Evolutionary conservation across 164 flowering plant species (phyloP).

Genomic region (Nelumbo lutea): DNA sequence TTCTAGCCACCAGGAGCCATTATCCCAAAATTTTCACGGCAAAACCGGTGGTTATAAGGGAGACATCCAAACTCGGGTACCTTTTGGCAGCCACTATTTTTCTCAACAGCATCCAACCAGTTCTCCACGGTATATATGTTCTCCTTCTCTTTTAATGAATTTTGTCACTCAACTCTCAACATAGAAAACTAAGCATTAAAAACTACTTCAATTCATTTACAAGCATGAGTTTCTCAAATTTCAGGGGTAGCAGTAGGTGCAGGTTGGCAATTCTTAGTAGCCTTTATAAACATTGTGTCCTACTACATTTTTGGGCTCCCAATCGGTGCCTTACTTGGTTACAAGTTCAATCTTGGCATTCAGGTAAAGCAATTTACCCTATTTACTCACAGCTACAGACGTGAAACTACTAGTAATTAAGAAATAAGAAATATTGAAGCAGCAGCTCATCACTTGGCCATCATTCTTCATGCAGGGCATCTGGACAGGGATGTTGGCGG

Average conservation of each 20-base stretch:
- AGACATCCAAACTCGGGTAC: constrained; percentile 33
- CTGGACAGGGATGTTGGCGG: constrained; percentile 43
- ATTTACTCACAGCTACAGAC: not conserved
- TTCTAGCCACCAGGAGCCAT: constrained; percentile 18
- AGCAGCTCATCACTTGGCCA: not conserved
- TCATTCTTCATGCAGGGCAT: constrained; percentile 26
- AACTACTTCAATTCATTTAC: not conserved
- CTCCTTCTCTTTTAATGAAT: not conserved
- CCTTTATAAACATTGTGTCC: constrained; percentile 37
- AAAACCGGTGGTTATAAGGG: constrained; percentile 22
- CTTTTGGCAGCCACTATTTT: constrained; percentile 43
- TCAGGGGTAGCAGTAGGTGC: constrained; percentile 68
- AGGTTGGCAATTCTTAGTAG: constrained; percentile 54
- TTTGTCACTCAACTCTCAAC: not conserved
- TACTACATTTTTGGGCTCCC: constrained; percentile 56
- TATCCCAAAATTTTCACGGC: constrained; percentile 37
- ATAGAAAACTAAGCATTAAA: not conserved
- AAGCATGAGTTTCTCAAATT: not conserved
- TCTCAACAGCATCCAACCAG: constrained; percentile 47
- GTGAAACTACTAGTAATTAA: not conserved
- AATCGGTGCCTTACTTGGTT: constrained; percentile 42
- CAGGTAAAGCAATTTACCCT: constrained; percentile 5
- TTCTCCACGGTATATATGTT: constrained; percentile 34
- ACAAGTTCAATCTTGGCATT: constrained; percentile 29
- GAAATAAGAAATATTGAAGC: not conserved